Evolutionary conservation across 169 alveolate genomes (phyloP).

Genomic region (Plasmodium berghei): DNA sequence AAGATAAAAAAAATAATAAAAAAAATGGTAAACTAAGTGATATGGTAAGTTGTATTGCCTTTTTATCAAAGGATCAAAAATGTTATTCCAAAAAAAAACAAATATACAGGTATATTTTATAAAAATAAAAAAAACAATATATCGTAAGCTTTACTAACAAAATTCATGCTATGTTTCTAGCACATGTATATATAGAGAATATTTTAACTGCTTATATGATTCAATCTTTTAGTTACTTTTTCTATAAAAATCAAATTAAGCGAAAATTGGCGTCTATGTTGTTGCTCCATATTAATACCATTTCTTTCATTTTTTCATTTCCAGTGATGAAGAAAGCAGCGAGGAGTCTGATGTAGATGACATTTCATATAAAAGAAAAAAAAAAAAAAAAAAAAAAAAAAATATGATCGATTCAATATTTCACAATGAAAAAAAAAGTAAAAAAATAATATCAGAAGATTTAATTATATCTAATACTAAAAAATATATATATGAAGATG

Average conservation of each 20-base stretch:
- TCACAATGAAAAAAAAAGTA: conserved; percentile 25
- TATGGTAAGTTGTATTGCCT: background rate
- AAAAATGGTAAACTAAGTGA: background rate
- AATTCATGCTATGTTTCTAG: background rate
- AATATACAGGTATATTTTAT: background rate
- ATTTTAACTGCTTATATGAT: too few species aligned
- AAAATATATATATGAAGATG: conserved; percentile 67
- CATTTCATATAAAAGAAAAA: background rate
- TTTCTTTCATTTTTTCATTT: background rate
- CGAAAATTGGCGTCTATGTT: background rate
- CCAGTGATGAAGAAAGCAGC: background rate
- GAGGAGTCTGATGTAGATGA: background rate
- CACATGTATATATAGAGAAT: background rate
- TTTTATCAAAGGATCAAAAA: background rate
- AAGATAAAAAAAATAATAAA: background rate
- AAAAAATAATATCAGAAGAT: conserved; percentile 25
- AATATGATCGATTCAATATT: background rate
- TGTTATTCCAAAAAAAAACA: background rate
- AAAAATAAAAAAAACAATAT: background rate
- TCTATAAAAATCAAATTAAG: too few species aligned
- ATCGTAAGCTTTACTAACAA: too few species aligned
- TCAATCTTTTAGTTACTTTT: too few species aligned
- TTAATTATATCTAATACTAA: conserved; percentile 10
- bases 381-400: conserved; percentile 5
- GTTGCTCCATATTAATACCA: background rate